Evolutionary conservation across 2,329 filamentous ascomycete species (phyloP), one percentile per base, ranked within the genome.

Genomic region (Samsoniella hepiali): DNA sequence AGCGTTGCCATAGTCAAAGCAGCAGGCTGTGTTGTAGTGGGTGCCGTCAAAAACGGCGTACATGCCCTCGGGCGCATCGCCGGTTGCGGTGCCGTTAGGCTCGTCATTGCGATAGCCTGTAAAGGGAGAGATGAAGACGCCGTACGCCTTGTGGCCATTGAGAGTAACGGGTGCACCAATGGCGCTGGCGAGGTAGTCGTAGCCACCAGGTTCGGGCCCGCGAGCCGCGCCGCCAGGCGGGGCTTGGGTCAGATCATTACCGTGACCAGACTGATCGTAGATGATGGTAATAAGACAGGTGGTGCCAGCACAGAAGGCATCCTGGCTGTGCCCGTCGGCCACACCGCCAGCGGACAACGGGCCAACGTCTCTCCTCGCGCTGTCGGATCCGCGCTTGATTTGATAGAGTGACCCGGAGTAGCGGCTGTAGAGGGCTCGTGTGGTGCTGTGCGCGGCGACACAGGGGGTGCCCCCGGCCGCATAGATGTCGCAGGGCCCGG

Each of bases 241-340:
- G 2, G 86, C 87, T 66, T 85, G 85, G 0, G 82, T 87, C 3
- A 89, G 83, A 68, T 89, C 82, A 65, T 89, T 89, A 0, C 79
- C 79, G 1, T 73, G 74, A 59, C 85, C 85, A 15, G 86, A 87
- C 72, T 89, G 87, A 70, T 89, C 87, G 70, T 89, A 89, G 59
- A 88, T 88, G 68, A 84, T 79, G 0, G 81, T 82, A 70, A 89
- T 88, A 22, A 87, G 75, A 68, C 87, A 89, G 11, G 84, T 88
- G 0, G 86, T 88, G 55, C 76, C 72, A 10, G 77, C 72, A 68
- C 87, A 89, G 73, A 89, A 89, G 1, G 74, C 67, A 72, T 89
- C 86, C 69, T 90, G 87, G 11, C 81, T 71, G 0, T 79, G 80
- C 4, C 85, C 82, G 69, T 89, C 82, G 58, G 87, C 87, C 9